Conservation (phyloP, 2,329 filamentous ascomycete genomes). For the Saccharata proteae region DNA sequence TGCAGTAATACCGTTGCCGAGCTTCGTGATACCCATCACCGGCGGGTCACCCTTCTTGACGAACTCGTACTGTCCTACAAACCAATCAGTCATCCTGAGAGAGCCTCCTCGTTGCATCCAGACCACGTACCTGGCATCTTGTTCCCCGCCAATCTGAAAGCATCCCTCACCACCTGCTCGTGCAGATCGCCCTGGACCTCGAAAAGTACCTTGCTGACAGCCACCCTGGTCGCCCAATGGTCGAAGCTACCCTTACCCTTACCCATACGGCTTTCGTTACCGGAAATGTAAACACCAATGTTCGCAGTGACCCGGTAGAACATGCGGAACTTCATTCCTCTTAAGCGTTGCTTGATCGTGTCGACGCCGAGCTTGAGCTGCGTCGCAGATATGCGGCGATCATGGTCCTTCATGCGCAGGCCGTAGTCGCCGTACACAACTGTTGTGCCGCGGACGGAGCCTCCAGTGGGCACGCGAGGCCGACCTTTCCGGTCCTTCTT, state of each 20-base stretch:
- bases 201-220: slow-evolving; percentile 83
- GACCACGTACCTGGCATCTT: slow-evolving; percentile 72
- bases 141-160: slow-evolving; percentile 84
- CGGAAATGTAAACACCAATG: slow-evolving; percentile 87
- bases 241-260: slow-evolving; percentile 98
- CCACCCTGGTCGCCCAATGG: slow-evolving; percentile 83
- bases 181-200: slow-evolving; percentile 86
- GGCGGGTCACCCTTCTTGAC: slow-evolving; percentile 84
- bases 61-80: slow-evolving; percentile 71
- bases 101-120: not conserved
- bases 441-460: slow-evolving; percentile 83
- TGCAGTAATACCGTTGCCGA: slow-evolving; percentile 67
- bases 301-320: slow-evolving; percentile 89
- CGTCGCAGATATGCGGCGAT: slow-evolving; percentile 75
- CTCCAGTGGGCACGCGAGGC: slow-evolving; percentile 77
- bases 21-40: slow-evolving; percentile 83
- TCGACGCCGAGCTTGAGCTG: slow-evolving; percentile 88
- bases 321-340: slow-evolving; percentile 83
- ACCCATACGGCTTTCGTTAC: slow-evolving; percentile 97
- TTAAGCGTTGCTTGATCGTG: slow-evolving; percentile 75
- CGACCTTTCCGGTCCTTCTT: slow-evolving; percentile 85
- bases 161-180: slow-evolving; percentile 88
- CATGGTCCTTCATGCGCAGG: slow-evolving; percentile 83
- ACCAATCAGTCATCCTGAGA: slow-evolving; percentile 14
- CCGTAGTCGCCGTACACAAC: slow-evolving; percentile 96